Base-by-base conservation (phyloP, 495 filamentous ascomycete species). In the Tuber indicum region DNA sequence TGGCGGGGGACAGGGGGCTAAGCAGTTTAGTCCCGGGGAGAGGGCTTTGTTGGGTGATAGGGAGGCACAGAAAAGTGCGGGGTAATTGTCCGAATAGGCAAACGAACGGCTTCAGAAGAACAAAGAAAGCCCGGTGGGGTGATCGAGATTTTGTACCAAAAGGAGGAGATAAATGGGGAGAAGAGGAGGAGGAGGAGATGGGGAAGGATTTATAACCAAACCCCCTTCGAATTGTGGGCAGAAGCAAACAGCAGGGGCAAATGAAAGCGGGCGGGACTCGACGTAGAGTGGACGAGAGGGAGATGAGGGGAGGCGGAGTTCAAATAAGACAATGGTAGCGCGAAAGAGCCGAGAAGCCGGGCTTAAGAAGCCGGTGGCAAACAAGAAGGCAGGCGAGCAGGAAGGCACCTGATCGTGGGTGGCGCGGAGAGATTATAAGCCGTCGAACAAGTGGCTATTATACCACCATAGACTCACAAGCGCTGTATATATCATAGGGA, bases 31-130 rank as follows among this genome's bases (percentile, higher is more conserved):
- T 26, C 8, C 39, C 44, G 19, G 39, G 14, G 23, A 21, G 39
- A 36, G 52, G 44, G 42, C 21, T 12, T 32, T 49, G 21, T 52
- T 45, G 19, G 70, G 70, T 36, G 71, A 32, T 52, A 7, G 23
- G 26, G 43, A 43, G 36, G 66, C 73, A 70, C 49, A 43, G 73
- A 42, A 58, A 73, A 47, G 41, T 76, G 78, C 78, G 78, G 78
- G 78, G 78, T 80, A 80, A 66, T 36, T 66, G 26, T 17, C 16
- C 14, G 58, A 66, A 66, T 26, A 66, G 36, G 36, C 12, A 66
- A 66, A 17, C 12, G 36, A 66, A 36, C n/a, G 26, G 58, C 26
- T 36, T 5, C 32, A 26, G 26, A 26, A 36, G 58, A 66, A 26
- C 39, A 26, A 12, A n/a, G 6, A 66, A 32, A 14, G 26, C 26